Conservation (phyloP, 805 yeast genomes). For the Ogataea trehaloabstinens region DNA sequence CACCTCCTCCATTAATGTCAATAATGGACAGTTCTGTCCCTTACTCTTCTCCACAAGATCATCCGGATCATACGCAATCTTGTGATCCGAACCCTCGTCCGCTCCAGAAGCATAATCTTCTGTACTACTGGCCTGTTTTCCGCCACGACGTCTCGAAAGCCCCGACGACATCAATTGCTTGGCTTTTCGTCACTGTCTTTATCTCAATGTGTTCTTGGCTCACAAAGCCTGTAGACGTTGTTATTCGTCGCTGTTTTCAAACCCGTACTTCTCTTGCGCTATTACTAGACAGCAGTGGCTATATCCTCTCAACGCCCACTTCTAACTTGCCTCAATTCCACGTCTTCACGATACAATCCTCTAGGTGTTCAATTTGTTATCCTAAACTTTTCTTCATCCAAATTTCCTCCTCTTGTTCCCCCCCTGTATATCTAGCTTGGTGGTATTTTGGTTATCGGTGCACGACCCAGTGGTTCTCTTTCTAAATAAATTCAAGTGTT, state of each 20-base stretch:
- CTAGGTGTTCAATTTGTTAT: background rate
- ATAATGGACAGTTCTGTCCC: constrained; percentile 53
- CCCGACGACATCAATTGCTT: constrained; percentile 41
- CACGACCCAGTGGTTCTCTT: too few species aligned
- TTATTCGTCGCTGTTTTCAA: too few species aligned
- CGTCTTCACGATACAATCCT: too few species aligned
- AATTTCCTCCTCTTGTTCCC: background rate
- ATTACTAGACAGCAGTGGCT: too few species aligned
- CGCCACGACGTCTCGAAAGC: constrained; percentile 77
- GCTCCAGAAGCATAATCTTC: constrained; percentile 13
- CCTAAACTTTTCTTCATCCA: background rate
- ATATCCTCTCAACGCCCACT: too few species aligned
- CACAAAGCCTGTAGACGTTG: background rate
- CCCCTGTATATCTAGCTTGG: too few species aligned
- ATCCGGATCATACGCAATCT: constrained; percentile 79
- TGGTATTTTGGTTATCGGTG: too few species aligned
- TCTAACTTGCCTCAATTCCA: background rate
- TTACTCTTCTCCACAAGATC: constrained; percentile 47
- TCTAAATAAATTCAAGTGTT: too few species aligned
- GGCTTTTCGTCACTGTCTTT: background rate
- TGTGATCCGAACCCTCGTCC: constrained; percentile 38
- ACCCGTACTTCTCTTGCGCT: too few species aligned
- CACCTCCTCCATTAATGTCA: constrained; percentile 96
- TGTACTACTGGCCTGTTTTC: constrained; percentile 21
- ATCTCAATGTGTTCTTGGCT: background rate